Base-by-base conservation (phyloP, 257 asterid species). In the Verbascum thapsus region DNA sequence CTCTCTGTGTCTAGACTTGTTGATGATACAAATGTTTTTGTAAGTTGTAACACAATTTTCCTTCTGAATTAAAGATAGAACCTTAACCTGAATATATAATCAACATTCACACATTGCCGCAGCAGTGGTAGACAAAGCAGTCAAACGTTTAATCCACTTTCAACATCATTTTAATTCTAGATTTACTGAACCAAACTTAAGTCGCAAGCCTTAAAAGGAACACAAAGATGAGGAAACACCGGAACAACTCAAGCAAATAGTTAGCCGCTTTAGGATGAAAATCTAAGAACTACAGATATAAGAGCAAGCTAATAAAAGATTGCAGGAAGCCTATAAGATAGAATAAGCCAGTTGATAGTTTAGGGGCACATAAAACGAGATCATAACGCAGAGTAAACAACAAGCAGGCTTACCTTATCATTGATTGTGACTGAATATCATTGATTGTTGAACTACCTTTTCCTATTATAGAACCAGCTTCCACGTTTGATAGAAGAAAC, bases 381-480 rank as follows among this genome's bases (percentile, higher is more conserved):
- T 4, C 38, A 34, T 44, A 35, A 8, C 1, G 5, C 10, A 34
- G 32, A 18, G 7, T 44, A 3, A 6, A 48, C 20, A 42, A 63
- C 8, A 48, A 58, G 67, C 37, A 66, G 54, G 32, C 71, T 53
- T 76, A 88, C 96, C 77, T 88, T 75, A 86, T 88, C 54, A 74
- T 77, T 58, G 99, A 90, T 55, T 82, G 88, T 37, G 87, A 78
- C 77, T 94, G 98, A 32, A 94, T 84, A 53, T 94, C 98, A 72
- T 79, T 94, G 76, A 94, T 86, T 3, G 96, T 84, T 30, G 98
- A 76, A 57, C 99, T 98, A 69, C 92, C 96, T 81, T 88, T 94
- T 63, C 99, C 99, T 60, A 94, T 94, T 63, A 94, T 75, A 39
- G 99, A 90, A 51, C 99, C 99, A 42, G 99, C 99, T 80, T 94